phyloP scores from a whole-genome alignment of 805 yeast species.

The Saturnispora sekii region DNA sequence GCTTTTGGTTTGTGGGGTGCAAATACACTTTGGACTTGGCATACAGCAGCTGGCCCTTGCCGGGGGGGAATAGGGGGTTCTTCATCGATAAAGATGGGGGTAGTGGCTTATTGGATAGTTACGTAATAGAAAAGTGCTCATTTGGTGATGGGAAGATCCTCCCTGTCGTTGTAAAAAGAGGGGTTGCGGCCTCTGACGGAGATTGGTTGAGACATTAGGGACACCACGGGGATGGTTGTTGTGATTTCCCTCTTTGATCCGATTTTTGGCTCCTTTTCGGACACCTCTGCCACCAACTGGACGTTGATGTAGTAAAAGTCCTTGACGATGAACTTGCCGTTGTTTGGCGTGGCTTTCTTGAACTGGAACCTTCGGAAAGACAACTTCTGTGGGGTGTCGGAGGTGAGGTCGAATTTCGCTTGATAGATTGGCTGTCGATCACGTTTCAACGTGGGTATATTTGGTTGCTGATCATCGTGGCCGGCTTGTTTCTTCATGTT shows the following conservation, averaged over 20 bases:
- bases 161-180: constrained; percentile 44
- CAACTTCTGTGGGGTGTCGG: not conserved
- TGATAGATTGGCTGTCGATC: not conserved
- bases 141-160: constrained; percentile 34
- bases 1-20: constrained; percentile 67
- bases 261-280: not conserved
- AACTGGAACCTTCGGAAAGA: constrained; percentile 35
- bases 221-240: not conserved
- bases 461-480: not conserved
- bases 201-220: constrained; percentile 33
- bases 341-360: constrained; percentile 43
- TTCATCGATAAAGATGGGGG: not conserved
- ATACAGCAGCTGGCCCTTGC: constrained; percentile 40
- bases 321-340: constrained; percentile 35
- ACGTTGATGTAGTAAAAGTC: constrained; percentile 33
- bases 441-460: not conserved
- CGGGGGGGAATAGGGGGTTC: constrained; percentile 19
- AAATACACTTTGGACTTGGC: constrained; percentile 67
- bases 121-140: not conserved
- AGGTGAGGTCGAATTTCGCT: not conserved
- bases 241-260: constrained; percentile 1
- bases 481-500: not conserved
- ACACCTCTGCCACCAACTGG: constrained; percentile 10
- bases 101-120: not conserved
- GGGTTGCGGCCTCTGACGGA: constrained; percentile 56